A percentile compares a stretch with the other conserved stretches of the same genome.
These are phyloP conservation scores for Quercus glauca DNA, from an alignment of 306 rosid species.

Conservation along the genomic window DNA sequence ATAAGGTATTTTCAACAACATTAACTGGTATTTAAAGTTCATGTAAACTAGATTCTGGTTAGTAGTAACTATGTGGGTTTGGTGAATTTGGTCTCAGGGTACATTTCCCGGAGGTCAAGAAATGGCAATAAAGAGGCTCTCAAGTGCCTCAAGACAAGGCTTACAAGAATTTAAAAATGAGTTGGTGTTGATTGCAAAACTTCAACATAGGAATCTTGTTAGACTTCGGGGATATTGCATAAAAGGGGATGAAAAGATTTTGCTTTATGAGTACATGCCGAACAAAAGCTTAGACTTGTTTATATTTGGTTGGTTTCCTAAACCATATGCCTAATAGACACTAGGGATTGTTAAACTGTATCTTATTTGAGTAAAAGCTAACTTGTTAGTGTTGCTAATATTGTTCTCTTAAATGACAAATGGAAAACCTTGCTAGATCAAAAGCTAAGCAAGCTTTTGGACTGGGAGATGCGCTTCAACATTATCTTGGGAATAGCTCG, in stretches of 20 bases:
- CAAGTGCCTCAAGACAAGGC: slow-evolving; percentile 47
- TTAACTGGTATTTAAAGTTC: background rate
- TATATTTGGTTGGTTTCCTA: slow-evolving; percentile 42
- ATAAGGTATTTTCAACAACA: slow-evolving; percentile 28
- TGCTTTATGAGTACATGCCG: slow-evolving; percentile 49
- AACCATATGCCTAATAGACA: background rate
- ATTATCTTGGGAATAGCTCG: slow-evolving; percentile 41
- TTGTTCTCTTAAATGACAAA: background rate
- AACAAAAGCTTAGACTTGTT: slow-evolving; percentile 48
- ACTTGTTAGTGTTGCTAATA: background rate
- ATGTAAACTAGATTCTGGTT: background rate
- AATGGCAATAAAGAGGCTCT: slow-evolving; percentile 51
- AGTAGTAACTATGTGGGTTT: background rate
- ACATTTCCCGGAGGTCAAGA: slow-evolving; percentile 27
- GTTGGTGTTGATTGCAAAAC: slow-evolving; percentile 45
- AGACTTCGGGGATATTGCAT: slow-evolving; percentile 42
- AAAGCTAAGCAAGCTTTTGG: slow-evolving; percentile 13
- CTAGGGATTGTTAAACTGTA: background rate
- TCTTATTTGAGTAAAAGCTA: background rate
- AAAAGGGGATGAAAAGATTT: slow-evolving; percentile 39
- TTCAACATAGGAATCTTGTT: slow-evolving; percentile 52
- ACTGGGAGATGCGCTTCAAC: slow-evolving; percentile 45
- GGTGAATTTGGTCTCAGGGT: slow-evolving; percentile 24
- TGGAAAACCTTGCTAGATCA: slow-evolving; percentile 18
- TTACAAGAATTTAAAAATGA: slow-evolving; percentile 49